phyloP scores from a whole-genome alignment of 1,284 basidiomycete genomes.

The Leccinum colubrinum region DNA sequence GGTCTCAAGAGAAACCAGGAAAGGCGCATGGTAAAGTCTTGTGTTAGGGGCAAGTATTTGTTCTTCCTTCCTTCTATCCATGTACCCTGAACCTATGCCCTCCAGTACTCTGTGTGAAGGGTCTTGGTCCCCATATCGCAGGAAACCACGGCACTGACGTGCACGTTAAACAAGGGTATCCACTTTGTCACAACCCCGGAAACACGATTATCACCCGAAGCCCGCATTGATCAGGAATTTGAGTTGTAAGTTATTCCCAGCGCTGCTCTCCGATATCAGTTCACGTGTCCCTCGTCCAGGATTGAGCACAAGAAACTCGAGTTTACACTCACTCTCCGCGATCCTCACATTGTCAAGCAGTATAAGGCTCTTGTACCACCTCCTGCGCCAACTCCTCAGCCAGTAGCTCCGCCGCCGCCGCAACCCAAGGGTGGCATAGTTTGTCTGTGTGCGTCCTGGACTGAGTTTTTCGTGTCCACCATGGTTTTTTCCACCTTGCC shows the following conservation, averaged over 20 bases:
- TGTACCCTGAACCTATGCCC: slow-evolving; percentile 2
- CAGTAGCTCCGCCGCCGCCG: slow-evolving; percentile 35
- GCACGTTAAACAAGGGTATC: slow-evolving; percentile 94
- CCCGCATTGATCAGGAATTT: slow-evolving; percentile 88
- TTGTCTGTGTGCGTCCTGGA: too few relatives aligned
- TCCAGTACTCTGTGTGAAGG: slow-evolving; percentile 77
- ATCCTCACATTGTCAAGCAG: slow-evolving; percentile 77
- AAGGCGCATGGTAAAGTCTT: slow-evolving; percentile 92
- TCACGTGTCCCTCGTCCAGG: slow-evolving; percentile 37
- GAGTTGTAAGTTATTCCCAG: slow-evolving; percentile 66
- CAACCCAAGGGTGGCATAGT: slow-evolving; percentile 58
- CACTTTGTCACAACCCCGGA: slow-evolving; percentile 95
- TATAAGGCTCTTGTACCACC: slow-evolving; percentile 59
- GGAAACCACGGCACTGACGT: slow-evolving; percentile 75
- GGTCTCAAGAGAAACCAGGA: slow-evolving; percentile 70
- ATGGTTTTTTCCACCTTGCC: too few relatives aligned
- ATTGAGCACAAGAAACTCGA: slow-evolving; percentile 89
- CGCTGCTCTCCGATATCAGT: background rate
- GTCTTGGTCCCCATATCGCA: slow-evolving; percentile 73
- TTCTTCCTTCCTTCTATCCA: background rate
- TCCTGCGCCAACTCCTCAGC: slow-evolving; percentile 44
- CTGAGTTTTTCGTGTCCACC: too few relatives aligned
- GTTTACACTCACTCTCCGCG: slow-evolving; percentile 82
- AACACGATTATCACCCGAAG: slow-evolving; percentile 58
- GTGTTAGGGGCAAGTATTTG: slow-evolving; percentile 66